These are phyloP conservation scores for Ambrosia hybrid DNA, from an alignment of 140 eudicot genomes.

Conservation along the genomic window DNA sequence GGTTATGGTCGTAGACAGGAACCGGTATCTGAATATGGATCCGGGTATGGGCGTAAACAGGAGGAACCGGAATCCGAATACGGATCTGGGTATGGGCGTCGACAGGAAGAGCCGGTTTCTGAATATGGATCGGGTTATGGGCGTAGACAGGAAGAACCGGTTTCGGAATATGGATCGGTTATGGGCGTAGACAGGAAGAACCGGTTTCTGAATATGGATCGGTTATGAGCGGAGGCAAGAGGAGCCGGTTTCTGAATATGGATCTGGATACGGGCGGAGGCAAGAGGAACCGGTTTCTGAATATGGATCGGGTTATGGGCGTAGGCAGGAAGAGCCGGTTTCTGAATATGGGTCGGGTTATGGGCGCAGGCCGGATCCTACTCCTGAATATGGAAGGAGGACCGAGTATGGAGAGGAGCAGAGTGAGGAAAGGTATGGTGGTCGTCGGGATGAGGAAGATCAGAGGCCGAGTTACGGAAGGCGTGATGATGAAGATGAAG, in stretches of 20 bases:
- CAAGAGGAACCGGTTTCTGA: slow-evolving; percentile 25
- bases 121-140: slow-evolving; percentile 51
- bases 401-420: slow-evolving; percentile 35
- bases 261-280: slow-evolving; percentile 37
- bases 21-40: slow-evolving; percentile 30
- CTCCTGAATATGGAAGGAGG: slow-evolving; percentile 14
- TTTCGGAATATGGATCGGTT: slow-evolving; percentile 42
- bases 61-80: slow-evolving; percentile 34
- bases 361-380: background rate
- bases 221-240: slow-evolving; percentile 30
- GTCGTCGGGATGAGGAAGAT: slow-evolving; percentile 46
- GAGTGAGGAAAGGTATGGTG: slow-evolving; percentile 50
- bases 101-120: slow-evolving; percentile 22
- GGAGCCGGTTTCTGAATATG: slow-evolving; percentile 31
- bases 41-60: slow-evolving; percentile 33
- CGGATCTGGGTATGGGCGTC: slow-evolving; percentile 43
- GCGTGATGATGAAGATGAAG: slow-evolving; percentile 50
- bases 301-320: slow-evolving; percentile 33
- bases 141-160: slow-evolving; percentile 21
- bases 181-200: slow-evolving; percentile 28
- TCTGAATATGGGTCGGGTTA: slow-evolving; percentile 1
- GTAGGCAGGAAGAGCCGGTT: background rate
- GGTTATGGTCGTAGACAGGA: slow-evolving; percentile 37
- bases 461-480: slow-evolving; percentile 64
- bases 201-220: slow-evolving; percentile 42